phyloP scores from a whole-genome alignment of 495 filamentous ascomycete species.

The Jackrogersella multiformis region DNA sequence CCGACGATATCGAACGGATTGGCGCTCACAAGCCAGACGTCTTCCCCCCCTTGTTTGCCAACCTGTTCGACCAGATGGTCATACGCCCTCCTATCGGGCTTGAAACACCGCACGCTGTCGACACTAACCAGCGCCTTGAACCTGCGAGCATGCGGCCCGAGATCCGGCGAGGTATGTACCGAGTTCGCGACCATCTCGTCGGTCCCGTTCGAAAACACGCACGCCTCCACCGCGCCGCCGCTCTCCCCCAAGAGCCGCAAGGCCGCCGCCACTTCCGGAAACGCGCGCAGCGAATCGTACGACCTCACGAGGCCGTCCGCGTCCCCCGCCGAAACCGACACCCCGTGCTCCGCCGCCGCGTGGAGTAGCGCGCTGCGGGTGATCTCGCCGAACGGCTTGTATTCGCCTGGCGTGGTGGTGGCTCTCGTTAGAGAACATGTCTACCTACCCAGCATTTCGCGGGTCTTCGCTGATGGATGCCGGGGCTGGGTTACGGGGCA shows the following conservation, averaged over 20 bases:
- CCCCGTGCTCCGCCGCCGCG: constrained; percentile 65
- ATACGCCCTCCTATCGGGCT: constrained; percentile 75
- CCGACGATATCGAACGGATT: constrained; percentile 87
- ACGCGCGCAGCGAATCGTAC: constrained; percentile 76
- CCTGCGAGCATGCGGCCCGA: constrained; percentile 54
- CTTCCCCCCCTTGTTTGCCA: constrained; percentile 56
- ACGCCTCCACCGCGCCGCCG: constrained; percentile 54
- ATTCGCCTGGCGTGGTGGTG: constrained; percentile 64
- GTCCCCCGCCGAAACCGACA: constrained; percentile 51
- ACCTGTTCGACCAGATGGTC: constrained; percentile 63
- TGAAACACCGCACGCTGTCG: constrained; percentile 68
- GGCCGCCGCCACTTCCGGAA: constrained; percentile 69
- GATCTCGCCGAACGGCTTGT: constrained; percentile 71
- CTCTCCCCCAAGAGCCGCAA: constrained; percentile 56
- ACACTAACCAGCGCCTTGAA: constrained; percentile 71
- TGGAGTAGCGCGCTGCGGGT: constrained; percentile 71
- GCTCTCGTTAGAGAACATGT: constrained; percentile 20
- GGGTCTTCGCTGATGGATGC: too few relatives aligned
- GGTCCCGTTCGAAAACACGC: constrained; percentile 82
- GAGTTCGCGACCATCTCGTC: constrained; percentile 69
- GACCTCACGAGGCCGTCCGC: constrained; percentile 64
- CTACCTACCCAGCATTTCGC: too few relatives aligned
- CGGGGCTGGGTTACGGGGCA: too few relatives aligned
- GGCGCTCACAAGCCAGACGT: constrained; percentile 77
- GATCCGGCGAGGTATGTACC: constrained; percentile 62